A percentile compares a stretch with the other conserved stretches of the same genome.
These are phyloP conservation scores for Rubroboletus satanas DNA, from an alignment of 768 basidiomycete genomes.

Conservation along the genomic window DNA sequence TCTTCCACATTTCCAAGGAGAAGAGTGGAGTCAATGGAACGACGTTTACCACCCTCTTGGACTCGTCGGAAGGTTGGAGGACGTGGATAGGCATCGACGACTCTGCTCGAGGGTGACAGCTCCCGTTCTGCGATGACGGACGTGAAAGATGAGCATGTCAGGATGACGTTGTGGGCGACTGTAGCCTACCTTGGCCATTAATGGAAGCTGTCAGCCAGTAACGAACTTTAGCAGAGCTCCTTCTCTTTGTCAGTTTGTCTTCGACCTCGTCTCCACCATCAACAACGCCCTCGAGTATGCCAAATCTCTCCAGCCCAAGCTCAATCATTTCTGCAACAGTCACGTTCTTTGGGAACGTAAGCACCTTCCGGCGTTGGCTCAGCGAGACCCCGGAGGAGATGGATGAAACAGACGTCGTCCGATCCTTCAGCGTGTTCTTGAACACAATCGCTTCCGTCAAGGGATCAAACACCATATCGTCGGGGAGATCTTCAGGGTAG, in stretches of 20 bases:
- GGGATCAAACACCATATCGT: slow-evolving; percentile 93
- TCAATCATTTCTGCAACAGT: slow-evolving; percentile 98
- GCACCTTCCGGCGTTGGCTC: slow-evolving; percentile 70
- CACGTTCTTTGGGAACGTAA: slow-evolving; percentile 90
- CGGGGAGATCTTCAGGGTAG: slow-evolving; percentile 87
- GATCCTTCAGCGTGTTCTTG: slow-evolving; percentile 63
- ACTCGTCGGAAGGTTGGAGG: slow-evolving; percentile 69
- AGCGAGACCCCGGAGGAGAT: slow-evolving; percentile 54
- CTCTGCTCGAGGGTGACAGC: slow-evolving; percentile 73
- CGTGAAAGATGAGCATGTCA: slow-evolving; percentile 7
- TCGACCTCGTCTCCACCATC: slow-evolving; percentile 98
- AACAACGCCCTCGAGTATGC: slow-evolving; percentile 94
- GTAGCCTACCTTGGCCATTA: slow-evolving; percentile 58
- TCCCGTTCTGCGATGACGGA: slow-evolving; percentile 58
- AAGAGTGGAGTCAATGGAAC: slow-evolving; percentile 78
- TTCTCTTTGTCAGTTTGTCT: slow-evolving; percentile 80
- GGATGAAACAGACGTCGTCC: slow-evolving; percentile 38
- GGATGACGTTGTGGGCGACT: not conserved
- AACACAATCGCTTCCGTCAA: slow-evolving; percentile 92
- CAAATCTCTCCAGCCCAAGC: slow-evolving; percentile 86
- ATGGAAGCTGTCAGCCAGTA: slow-evolving; percentile 69
- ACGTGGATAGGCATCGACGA: slow-evolving; percentile 77
- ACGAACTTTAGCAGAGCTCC: slow-evolving; percentile 73
- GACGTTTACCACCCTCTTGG: slow-evolving; percentile 62
- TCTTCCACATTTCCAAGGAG: slow-evolving; percentile 72